Evolutionary conservation across 164 flowering plant genomes (phyloP), one percentile per base, ranked within the genome.

Genomic region (Nymphaea colorata): DNA sequence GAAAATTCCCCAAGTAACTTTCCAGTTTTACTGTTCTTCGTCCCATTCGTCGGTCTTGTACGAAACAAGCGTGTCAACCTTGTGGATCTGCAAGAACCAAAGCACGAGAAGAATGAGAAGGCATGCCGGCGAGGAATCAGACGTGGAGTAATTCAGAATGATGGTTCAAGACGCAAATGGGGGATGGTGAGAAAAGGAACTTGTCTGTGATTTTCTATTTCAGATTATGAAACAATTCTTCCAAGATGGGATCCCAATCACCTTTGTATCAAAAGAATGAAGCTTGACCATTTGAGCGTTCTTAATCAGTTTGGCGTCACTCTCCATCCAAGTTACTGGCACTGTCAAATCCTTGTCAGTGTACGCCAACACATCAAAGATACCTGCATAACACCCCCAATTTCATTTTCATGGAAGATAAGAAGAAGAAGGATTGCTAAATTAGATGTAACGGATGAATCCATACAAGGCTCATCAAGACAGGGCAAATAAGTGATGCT

Each of bases 251-350:
- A 25, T 25, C 36, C 36, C 36, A 25, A 25, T 74, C 66, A 86
- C 99, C 97, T 88, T 91, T 45, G 96, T 95, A 69, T 95, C 96
- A 76, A 90, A 95, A 16, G 98, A 84, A 74, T 92, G 99, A 78
- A 95, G 65, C 73, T 95, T 95, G 75, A 92, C 98, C 96, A 95
- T 95, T 43, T 92, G 98, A 16, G 98, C 97, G 71, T 92, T 94
- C 0, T 79, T 82, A 66, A 95, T 95, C 83, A 95, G 74, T 67
- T 92, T 95, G 2, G 97, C 93, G 67, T 92, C 99, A 73, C 99
- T 94, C 81, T 94, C 98, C 47, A 84, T 81, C 99, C 99, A 94
- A 53, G 96, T 88, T 64, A 94, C 84, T 3, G 99, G 99, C 6
- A 85, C 96, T 4, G 81, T 88, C 18, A 86, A 83, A 76, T 95